Evolutionary conservation across 495 filamentous ascomycete species (phyloP).

Genomic region (Sporormia fimetaria): DNA sequence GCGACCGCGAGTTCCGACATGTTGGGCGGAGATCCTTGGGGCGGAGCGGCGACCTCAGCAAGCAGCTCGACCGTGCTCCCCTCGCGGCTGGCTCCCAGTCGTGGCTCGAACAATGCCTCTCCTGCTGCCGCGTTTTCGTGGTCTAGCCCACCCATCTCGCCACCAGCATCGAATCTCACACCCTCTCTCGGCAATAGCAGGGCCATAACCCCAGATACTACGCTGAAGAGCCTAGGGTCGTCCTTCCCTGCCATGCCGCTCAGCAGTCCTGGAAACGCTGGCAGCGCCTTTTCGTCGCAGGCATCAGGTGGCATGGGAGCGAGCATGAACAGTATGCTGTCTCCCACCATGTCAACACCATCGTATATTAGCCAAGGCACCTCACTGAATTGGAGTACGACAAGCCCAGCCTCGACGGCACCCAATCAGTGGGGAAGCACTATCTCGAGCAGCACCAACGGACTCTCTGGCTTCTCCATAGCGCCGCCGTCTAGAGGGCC

Average conservation of each 20-base stretch:
- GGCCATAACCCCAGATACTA: constrained; percentile 40
- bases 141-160: constrained; percentile 18
- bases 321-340: constrained; percentile 19
- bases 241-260: constrained; percentile 37
- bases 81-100: constrained; percentile 12
- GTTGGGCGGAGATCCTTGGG: constrained; percentile 33
- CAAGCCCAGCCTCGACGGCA: constrained; percentile 3
- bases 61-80: constrained; percentile 17
- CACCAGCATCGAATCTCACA: constrained; percentile 13
- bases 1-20: constrained; percentile 29
- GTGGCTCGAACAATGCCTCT: constrained; percentile 8
- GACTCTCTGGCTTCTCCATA: constrained; percentile 8
- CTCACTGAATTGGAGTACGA: constrained; percentile 15
- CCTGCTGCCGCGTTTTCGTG: constrained; percentile 24
- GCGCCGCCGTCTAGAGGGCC: constrained; percentile 1
- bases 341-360: constrained; percentile 1
- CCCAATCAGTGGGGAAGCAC: constrained; percentile 12
- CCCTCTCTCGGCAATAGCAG: constrained; percentile 6
- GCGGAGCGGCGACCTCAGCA: constrained; percentile 6
- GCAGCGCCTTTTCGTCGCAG: constrained; percentile 10
- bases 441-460: constrained; percentile 2
- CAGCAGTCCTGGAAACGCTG: constrained; percentile 12
- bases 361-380: constrained; percentile 12
- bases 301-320: constrained; percentile 15
- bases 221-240: constrained; percentile 40